Percentiles rank a stretch among this genome's conserved stretches.
Evolutionary conservation across 257 asterid genomes (phyloP).

Genomic region (Solanum habrochaites): DNA sequence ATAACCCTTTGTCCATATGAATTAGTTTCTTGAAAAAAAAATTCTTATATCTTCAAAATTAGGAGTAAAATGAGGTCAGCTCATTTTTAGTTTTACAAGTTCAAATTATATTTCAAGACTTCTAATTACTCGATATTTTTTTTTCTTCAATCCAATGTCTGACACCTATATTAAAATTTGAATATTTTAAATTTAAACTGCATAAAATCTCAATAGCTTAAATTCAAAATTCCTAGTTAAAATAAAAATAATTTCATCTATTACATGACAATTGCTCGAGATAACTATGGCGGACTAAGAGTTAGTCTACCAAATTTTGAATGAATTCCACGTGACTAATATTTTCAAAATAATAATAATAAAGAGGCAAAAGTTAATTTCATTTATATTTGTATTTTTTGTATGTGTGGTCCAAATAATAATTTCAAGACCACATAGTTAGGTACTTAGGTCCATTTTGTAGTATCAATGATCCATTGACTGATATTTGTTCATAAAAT

Average conservation of each 20-base stretch:
- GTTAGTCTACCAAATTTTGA: not conserved
- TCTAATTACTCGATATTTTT: too few relatives aligned
- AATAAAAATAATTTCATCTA: too few relatives aligned
- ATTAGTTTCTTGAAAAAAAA: too few relatives aligned
- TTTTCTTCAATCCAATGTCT: rapidly evolving
- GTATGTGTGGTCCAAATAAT: not conserved
- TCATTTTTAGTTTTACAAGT: not conserved
- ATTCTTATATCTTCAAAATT: too few relatives aligned
- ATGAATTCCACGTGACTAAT: not conserved
- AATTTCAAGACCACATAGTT: not conserved
- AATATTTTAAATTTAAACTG: too few relatives aligned
- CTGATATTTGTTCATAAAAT: not conserved
- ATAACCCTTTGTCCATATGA: too few relatives aligned
- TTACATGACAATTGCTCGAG: not conserved
- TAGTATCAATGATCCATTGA: not conserved
- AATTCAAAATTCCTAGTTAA: too few relatives aligned
- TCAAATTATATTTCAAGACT: not conserved
- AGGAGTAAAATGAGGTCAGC: not conserved
- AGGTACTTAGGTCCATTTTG: not conserved
- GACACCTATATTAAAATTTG: rapidly evolving
- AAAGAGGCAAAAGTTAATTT: not conserved
- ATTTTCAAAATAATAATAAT: not conserved
- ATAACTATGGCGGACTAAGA: not conserved
- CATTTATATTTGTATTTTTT: too few relatives aligned
- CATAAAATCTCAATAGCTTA: rapidly evolving